phyloP scores from a whole-genome alignment of 176 grass and related monocot species.

The Bromus sterilis region DNA sequence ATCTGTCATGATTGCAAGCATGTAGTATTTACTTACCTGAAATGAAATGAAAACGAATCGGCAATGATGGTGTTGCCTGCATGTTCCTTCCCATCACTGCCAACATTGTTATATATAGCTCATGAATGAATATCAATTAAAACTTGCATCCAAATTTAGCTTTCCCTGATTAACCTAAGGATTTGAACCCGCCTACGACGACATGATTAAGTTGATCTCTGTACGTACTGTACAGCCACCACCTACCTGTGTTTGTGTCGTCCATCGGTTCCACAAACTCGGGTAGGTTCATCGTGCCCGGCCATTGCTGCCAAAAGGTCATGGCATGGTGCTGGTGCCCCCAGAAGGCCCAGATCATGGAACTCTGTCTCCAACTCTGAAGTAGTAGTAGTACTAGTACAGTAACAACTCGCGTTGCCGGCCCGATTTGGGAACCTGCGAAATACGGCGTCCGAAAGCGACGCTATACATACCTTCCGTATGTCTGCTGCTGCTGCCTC shows the following conservation, averaged over 20 bases:
- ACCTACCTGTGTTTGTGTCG: background rate
- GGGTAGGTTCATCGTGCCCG: background rate
- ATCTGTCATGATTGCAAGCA: background rate
- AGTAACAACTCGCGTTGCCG: background rate
- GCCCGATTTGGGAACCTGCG: background rate
- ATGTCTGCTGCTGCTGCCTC: background rate
- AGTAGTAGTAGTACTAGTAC: too few relatives aligned
- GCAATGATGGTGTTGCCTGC: constrained; percentile 24
- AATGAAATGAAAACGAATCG: constrained; percentile 20
- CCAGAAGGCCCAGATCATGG: constrained; percentile 15
- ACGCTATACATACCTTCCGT: background rate
- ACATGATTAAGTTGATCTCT: background rate
- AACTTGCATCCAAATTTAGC: background rate
- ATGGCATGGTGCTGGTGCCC: constrained; percentile 12
- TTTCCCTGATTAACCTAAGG: background rate
- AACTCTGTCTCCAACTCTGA: background rate
- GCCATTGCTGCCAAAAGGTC: constrained; percentile 11
- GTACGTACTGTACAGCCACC: background rate
- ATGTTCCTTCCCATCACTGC: too few relatives aligned
- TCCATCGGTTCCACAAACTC: background rate
- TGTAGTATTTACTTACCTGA: background rate
- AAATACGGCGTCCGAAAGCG: background rate
- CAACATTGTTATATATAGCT: constrained; percentile 3
- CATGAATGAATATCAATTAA: background rate
- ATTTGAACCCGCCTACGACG: background rate